phyloP scores from a whole-genome alignment of 306 rosid species.

The Prunus armeniaca region DNA sequence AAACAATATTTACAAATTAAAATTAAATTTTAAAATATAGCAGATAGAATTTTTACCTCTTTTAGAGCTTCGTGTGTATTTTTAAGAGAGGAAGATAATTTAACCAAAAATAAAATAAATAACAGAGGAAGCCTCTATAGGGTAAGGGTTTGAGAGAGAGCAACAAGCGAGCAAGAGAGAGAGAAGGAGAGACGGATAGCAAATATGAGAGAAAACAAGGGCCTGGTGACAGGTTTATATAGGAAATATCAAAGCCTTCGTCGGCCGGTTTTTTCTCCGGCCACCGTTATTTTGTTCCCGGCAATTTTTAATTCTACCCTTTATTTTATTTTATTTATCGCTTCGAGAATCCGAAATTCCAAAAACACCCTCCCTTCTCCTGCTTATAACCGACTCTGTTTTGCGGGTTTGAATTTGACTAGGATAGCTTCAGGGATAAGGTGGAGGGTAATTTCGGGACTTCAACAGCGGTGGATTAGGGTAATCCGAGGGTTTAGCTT shows the following conservation, averaged over 20 bases:
- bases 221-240: constrained; percentile 70
- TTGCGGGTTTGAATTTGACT: background rate
- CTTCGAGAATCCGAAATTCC: background rate
- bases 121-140: constrained; percentile 22
- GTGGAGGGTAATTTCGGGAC: constrained; percentile 9
- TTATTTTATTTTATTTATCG: constrained; percentile 9
- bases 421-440: background rate
- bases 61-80: constrained; percentile 10
- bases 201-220: constrained; percentile 50
- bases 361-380: background rate
- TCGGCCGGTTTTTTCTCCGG: constrained; percentile 40
- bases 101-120: constrained; percentile 7
- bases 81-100: constrained; percentile 13
- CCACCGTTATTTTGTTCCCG: constrained; percentile 26
- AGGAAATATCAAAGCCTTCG: constrained; percentile 58
- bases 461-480: background rate
- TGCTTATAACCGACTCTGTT: background rate
- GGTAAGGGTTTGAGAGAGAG: constrained; percentile 33
- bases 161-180: constrained; percentile 10
- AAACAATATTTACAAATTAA: constrained; percentile 3
- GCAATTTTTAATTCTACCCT: background rate
- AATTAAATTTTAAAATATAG: constrained; percentile 12
- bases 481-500: background rate
- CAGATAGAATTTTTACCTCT: constrained; percentile 54
- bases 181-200: constrained; percentile 27